These are phyloP conservation scores for Lecanicillium sp. DNA, from an alignment of 2,329 filamentous ascomycete genomes.

Conservation along the genomic window DNA sequence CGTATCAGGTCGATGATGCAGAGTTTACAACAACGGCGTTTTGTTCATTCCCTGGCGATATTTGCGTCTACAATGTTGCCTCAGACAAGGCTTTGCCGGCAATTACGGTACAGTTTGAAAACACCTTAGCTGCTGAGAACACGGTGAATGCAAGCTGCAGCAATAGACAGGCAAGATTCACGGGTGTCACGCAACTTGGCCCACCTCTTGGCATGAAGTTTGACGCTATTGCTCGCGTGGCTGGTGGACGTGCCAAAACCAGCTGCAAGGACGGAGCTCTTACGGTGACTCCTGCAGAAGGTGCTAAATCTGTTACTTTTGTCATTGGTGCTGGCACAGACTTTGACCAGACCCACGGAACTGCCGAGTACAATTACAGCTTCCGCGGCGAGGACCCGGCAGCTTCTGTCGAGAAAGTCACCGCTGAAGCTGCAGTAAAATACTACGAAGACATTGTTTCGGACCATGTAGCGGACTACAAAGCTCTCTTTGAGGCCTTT, in stretches of 20 bases:
- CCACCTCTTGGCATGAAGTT: slow-evolving; percentile 37
- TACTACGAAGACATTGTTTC: slow-evolving; percentile 20
- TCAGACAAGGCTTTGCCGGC: slow-evolving; percentile 24
- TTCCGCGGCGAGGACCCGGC: slow-evolving; percentile 41
- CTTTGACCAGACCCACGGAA: slow-evolving; percentile 43
- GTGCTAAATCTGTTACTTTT: slow-evolving; percentile 23
- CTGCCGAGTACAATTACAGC: slow-evolving; percentile 31
- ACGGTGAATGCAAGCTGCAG: slow-evolving; percentile 18
- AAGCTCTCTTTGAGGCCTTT: slow-evolving; percentile 29
- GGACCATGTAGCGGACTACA: slow-evolving; percentile 33
- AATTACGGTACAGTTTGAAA: slow-evolving; percentile 33
- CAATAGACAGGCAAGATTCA: slow-evolving; percentile 20
- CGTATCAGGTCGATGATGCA: slow-evolving; percentile 2
- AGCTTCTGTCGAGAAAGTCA: slow-evolving; percentile 24
- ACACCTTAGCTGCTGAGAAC: slow-evolving; percentile 22
- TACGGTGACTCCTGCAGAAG: slow-evolving; percentile 16
- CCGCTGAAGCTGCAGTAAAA: slow-evolving; percentile 24
- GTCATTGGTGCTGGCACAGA: slow-evolving; percentile 38
- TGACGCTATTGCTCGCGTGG: slow-evolving; percentile 26
- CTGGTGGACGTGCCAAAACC: slow-evolving; percentile 6
- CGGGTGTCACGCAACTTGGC: slow-evolving; percentile 29
- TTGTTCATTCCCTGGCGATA: slow-evolving; percentile 35
- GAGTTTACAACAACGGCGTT: slow-evolving; percentile 21
- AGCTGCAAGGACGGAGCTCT: slow-evolving; percentile 16
- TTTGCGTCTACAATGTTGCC: slow-evolving; percentile 15